Conservation (phyloP, 805 yeast species). For the Cyberlindnera maclurae region DNA sequence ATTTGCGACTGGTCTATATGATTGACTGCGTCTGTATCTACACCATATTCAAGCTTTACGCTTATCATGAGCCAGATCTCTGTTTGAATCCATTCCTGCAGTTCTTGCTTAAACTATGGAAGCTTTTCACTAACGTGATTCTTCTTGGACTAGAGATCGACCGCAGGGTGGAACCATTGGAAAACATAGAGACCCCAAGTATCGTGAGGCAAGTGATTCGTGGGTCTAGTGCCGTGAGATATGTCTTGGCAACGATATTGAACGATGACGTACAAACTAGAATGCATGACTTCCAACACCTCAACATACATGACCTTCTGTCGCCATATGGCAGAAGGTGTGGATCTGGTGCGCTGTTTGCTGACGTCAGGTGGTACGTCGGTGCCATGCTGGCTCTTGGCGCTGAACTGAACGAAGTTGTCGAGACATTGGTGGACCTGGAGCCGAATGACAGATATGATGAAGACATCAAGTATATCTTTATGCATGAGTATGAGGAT, state of each 20-base stretch:
- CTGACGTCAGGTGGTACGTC: conserved; percentile 52
- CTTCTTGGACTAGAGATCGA: conserved; percentile 56
- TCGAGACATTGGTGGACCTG: conserved; percentile 46
- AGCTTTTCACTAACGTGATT: conserved; percentile 52
- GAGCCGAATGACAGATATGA: conserved; percentile 60
- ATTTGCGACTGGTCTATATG: conserved; percentile 40
- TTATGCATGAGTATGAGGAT: conserved; percentile 47
- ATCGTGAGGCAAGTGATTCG: conserved; percentile 43
- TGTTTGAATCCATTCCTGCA: conserved; percentile 57
- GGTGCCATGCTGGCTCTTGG: conserved; percentile 49
- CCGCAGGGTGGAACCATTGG: conserved; percentile 37
- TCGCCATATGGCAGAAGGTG: conserved; percentile 60
- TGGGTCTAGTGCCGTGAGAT: conserved; percentile 59
- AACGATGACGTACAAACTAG: conserved; percentile 39
- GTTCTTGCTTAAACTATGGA: conserved; percentile 56
- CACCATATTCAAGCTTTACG: conserved; percentile 38
- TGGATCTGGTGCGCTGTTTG: conserved; percentile 51
- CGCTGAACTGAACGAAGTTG: conserved; percentile 39
- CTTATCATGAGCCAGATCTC: conserved; percentile 28
- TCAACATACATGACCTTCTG: conserved; percentile 51
- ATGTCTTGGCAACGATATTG: conserved; percentile 52
- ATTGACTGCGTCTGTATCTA: conserved; percentile 35
- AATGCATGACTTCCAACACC: conserved; percentile 51
- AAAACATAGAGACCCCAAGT: conserved; percentile 31
- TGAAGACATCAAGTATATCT: conserved; percentile 58